Evolutionary conservation across 164 flowering plant genomes (phyloP), one percentile per base, ranked within the genome.

Genomic region (Euptelea pleiosperma): DNA sequence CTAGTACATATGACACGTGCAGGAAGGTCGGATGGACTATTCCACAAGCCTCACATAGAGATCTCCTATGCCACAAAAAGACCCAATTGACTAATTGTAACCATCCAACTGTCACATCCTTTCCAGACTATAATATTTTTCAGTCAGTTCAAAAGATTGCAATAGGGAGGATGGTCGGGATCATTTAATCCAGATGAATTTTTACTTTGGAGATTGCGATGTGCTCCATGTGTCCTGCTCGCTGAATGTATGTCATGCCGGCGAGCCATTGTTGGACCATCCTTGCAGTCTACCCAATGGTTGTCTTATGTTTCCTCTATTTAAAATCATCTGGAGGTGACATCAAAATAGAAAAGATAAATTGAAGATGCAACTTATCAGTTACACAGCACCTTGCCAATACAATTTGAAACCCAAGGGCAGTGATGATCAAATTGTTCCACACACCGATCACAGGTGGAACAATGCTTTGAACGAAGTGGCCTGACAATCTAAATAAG

Each of bases 361-460:
- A 52, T 18, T 22, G 21, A 43, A 39, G 53, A 41, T 29, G 48
- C 46, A 58, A 48, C 7, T 34, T 3, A 35, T 33, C 14, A 45
- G 26, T 40, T 44, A 45, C 8, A 26, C 63, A 41, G 10, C 29
- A 89, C 98, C 96, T 92, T 92, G 68, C 98, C 98, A 75, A 92
- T 79, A 70, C 98, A 92, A 75, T 92, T 92, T 45, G 98, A 92
- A n/a, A 92, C 90, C 98, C 97, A 89, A 42, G 98, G 98, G 60
- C 98, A 92, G 66, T 92, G 98, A 79, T 92, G 98, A 68, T 92
- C 98, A 79, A 89, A 92, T 70, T 92, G 98, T 65, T 89, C 94
- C 56, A 92, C 98, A 77, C 98, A 92, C 11, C 94, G 98, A 64
- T 83, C 81, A 67, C 98, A 92, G 14, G 89, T 92, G 52, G 97